phyloP scores from a whole-genome alignment of 2,329 filamentous ascomycete genomes.

The Phialophora verrucosa region DNA sequence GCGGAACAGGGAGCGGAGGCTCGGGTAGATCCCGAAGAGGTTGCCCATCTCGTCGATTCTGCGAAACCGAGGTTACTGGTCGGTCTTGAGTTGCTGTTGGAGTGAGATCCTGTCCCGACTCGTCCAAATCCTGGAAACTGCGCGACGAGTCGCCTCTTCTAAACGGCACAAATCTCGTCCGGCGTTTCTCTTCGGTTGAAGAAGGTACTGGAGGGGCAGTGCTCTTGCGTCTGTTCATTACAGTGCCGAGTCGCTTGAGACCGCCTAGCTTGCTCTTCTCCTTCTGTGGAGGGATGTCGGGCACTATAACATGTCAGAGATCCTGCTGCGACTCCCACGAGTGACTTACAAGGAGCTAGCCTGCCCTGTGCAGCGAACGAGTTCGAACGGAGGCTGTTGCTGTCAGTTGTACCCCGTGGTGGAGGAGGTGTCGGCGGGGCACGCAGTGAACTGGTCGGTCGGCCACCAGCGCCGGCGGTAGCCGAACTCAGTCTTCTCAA shows the following conservation, averaged over 20 bases:
- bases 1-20: conserved; percentile 14
- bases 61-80: conserved; percentile 27
- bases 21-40: conserved; percentile 19
- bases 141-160: conserved; percentile 49
- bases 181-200: conserved; percentile 47
- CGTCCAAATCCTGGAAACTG: conserved; percentile 42
- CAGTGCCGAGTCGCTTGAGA: conserved; percentile 54
- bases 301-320: conserved; percentile 40
- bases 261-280: conserved; percentile 53
- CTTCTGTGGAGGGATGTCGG: conserved; percentile 50
- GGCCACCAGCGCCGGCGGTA: conserved; percentile 35
- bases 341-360: conserved; percentile 46
- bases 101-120: conserved; percentile 38
- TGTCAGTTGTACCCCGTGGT: conserved; percentile 57
- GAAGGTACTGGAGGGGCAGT: conserved; percentile 45
- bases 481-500: conserved; percentile 48
- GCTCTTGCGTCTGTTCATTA: conserved; percentile 55
- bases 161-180: conserved; percentile 51
- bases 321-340: not conserved
- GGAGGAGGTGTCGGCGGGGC: conserved; percentile 48
- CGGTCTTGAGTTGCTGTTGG: conserved; percentile 33
- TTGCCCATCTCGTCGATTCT: conserved; percentile 28
- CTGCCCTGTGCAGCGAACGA: conserved; percentile 49
- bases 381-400: conserved; percentile 59
- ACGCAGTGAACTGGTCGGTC: conserved; percentile 40